Conservation (phyloP, 352 stramenopile species). For the Pythium myriotylum region DNA sequence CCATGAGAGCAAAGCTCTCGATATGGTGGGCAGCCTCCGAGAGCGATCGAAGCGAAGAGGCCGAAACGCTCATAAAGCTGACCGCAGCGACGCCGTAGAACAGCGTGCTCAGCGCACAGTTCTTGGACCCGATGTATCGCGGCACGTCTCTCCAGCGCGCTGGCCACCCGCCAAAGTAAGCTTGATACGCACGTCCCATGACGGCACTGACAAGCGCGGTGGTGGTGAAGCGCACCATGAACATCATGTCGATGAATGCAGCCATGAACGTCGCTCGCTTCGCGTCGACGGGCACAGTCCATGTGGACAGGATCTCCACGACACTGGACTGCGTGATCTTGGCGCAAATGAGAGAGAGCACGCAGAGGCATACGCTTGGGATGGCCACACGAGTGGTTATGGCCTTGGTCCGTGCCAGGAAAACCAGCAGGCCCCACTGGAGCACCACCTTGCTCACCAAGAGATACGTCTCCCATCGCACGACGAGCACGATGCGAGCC, state of each 20-base stretch:
- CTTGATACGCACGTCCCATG: constrained; percentile 52
- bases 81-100: constrained; percentile 47
- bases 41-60: constrained; percentile 43
- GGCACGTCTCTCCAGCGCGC: constrained; percentile 52
- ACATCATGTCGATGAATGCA: constrained; percentile 52
- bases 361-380: constrained; percentile 44
- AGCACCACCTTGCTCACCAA: constrained; percentile 47
- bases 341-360: constrained; percentile 46
- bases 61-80: constrained; percentile 42
- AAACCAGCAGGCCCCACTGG: constrained; percentile 52
- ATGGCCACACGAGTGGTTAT: constrained; percentile 39
- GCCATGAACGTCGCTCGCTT: constrained; percentile 29
- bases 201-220: constrained; percentile 36
- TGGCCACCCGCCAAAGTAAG: constrained; percentile 47
- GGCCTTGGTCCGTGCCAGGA: constrained; percentile 37
- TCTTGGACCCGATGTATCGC: constrained; percentile 62
- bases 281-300: neutral
- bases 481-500: constrained; percentile 21
- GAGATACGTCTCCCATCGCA: constrained; percentile 31
- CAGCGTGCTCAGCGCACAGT: constrained; percentile 58
- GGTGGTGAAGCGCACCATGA: constrained; percentile 39
- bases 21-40: constrained; percentile 52
- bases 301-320: constrained; percentile 14
- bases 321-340: constrained; percentile 55
- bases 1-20: constrained; percentile 43